Evolutionary conservation across 164 flowering plant genomes (phyloP).

Genomic region (Kingdonia uniflora): DNA sequence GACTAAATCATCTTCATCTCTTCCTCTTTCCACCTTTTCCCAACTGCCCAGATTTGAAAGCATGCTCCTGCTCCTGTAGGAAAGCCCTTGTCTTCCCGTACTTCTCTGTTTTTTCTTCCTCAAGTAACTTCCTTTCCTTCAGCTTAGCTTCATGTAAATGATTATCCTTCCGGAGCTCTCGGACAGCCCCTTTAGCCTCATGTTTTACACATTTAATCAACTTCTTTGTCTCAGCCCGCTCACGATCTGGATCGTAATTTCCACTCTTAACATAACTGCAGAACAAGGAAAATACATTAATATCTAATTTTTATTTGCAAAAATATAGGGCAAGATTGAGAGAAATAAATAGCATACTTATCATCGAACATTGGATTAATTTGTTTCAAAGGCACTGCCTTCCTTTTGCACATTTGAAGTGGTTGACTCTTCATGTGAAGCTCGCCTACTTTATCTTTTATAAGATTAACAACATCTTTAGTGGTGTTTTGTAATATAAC

Average conservation of each 20-base stretch:
- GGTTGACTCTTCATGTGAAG: constrained; percentile 53
- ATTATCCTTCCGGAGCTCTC: constrained; percentile 86
- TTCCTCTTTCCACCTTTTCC: constrained; percentile 75
- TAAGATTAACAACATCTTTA: constrained; percentile 33
- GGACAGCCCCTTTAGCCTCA: constrained; percentile 78
- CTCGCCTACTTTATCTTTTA: constrained; percentile 40
- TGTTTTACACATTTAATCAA: constrained; percentile 44
- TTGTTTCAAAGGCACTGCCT: constrained; percentile 61
- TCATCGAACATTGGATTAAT: constrained; percentile 81
- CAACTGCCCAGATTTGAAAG: constrained; percentile 86
- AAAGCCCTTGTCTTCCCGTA: constrained; percentile 61
- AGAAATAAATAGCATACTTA: constrained; percentile 35
- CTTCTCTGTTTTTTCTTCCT: constrained; percentile 67
- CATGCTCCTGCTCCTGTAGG: constrained; percentile 91
- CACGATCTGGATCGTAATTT: constrained; percentile 96
- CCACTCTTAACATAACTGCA: constrained; percentile 96
- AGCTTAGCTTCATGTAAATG: constrained; percentile 48
- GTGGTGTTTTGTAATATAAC: constrained; percentile 31
- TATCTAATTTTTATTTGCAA: too few relatives aligned
- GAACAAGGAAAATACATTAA: background rate
- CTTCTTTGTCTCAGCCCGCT: constrained; percentile 61
- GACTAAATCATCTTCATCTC: constrained; percentile 10
- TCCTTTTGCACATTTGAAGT: constrained; percentile 73
- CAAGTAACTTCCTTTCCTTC: constrained; percentile 30
- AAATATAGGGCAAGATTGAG: background rate